Conservation (phyloP, 345 rosid genomes). For the Salix koriyanagi region DNA sequence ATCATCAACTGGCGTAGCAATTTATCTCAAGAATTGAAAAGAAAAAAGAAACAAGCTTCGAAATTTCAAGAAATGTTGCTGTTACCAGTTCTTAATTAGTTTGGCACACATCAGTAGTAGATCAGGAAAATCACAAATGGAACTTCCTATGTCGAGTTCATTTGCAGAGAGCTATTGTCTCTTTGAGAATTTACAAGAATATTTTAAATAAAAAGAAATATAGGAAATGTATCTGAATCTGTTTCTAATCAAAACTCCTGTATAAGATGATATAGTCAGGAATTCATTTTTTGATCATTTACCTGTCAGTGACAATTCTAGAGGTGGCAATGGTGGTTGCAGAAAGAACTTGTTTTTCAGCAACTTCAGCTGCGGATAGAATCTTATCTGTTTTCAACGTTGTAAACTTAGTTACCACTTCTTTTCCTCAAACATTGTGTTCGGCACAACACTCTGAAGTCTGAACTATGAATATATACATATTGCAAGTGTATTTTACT, state of each 20-base stretch:
- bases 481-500: conserved; percentile 21
- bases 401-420: neutral
- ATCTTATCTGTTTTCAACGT: conserved; percentile 44
- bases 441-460: neutral
- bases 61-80: neutral
- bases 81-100: neutral
- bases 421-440: too few relatives aligned
- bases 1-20: neutral
- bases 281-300: neutral
- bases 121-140: neutral
- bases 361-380: conserved; percentile 84
- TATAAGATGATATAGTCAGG: neutral
- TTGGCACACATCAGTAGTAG: neutral
- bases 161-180: neutral
- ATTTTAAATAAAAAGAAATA: neutral
- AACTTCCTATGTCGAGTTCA: too few relatives aligned
- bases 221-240: neutral
- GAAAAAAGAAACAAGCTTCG: neutral
- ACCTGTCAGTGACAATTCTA: conserved; percentile 57
- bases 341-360: conserved; percentile 70
- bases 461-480: neutral
- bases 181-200: neutral
- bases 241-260: neutral
- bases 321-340: conserved; percentile 72
- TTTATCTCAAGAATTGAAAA: neutral